These are phyloP conservation scores for Thermothelomyces thermophilus DNA, from an alignment of 2,329 filamentous ascomycete genomes.

Conservation along the genomic window DNA sequence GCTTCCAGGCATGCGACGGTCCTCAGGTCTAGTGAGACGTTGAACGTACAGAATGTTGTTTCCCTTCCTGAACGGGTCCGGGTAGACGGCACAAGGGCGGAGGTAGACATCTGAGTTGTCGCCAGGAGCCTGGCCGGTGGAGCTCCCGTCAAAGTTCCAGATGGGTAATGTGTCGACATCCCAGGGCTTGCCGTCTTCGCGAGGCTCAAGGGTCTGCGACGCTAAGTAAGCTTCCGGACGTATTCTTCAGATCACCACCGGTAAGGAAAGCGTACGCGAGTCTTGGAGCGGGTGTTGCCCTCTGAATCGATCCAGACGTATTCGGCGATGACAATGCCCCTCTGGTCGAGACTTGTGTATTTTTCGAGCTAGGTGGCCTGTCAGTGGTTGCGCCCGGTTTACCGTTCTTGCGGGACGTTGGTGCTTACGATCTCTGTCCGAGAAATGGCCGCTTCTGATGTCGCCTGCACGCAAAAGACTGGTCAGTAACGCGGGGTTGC, in stretches of 20 bases:
- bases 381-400: background rate
- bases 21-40: background rate
- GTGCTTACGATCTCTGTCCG: conserved; percentile 11
- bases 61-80: conserved; percentile 62
- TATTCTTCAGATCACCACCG: background rate
- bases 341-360: conserved; percentile 86
- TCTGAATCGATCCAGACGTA: conserved; percentile 91
- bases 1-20: background rate
- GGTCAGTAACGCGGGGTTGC: conserved; percentile 1
- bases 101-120: conserved; percentile 98
- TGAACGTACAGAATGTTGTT: conserved; percentile 18
- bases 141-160: conserved; percentile 57
- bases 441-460: conserved; percentile 9
- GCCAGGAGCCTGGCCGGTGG: conserved; percentile 83
- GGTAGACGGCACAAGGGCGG: conserved; percentile 69
- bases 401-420: background rate
- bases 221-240: conserved; percentile 15
- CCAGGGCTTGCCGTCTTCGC: conserved; percentile 15
- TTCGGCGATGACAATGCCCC: conserved; percentile 83
- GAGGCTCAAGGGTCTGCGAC: conserved; percentile 39
- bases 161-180: conserved; percentile 27
- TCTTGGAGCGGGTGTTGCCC: conserved; percentile 87
- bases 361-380: conserved; percentile 65
- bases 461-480: conserved; percentile 3
- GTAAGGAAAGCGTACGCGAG: conserved; percentile 64